Base-by-base conservation (phyloP, 2,329 filamentous ascomycete species). In the Talaromyces sp. region DNA sequence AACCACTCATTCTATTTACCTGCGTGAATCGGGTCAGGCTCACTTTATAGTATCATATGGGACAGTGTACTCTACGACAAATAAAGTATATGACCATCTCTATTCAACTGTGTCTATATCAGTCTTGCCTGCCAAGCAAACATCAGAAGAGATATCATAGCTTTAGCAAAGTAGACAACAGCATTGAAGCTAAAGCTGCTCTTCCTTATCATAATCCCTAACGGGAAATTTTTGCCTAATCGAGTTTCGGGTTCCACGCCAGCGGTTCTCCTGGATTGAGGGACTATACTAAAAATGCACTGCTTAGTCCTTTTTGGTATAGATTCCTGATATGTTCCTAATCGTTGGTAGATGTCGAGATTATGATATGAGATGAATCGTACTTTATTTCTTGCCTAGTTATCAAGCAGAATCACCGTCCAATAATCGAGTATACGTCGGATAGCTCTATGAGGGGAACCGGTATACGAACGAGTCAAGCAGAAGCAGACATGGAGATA, bases 201-300 rank as follows among this genome's bases (percentile, higher is more conserved):
- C 8, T 48, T 48, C 23, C 11, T 54, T 54, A 57, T 28, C 54
- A 39, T 23, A 40, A 56, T 56, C 54, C 33, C 12, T 21, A 16
- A 37, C 58, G 31, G 58, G 58, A 60, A 50, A 40, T 14, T 48
- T 48, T 60, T 60, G 44, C 58, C 58, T 60, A 60, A 40, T 60
- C 46, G 18, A 60, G 58, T 52, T 40, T 18, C 33, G 37, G 37
- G 58, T 25, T 60, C 44, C 58, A 60, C 28, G 25, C 58, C 42
- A 23, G 58, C 31, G 21, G 31, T 25, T 33, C n/a, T 46, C 5
- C 46, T 12, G 33, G 48, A 18, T n/a, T 7, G 48, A 33, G 28
- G 7, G 28, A 42, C 35, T 7, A 23, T 23, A 50, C 31, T 54
- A 54, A n/a, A 35, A 54, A 54, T 54, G 50, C 50, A 54, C 50